Evolutionary conservation across 495 filamentous ascomycete species (phyloP), one percentile per base, ranked within the genome.

Genomic region (Parathielavia appendiculata): DNA sequence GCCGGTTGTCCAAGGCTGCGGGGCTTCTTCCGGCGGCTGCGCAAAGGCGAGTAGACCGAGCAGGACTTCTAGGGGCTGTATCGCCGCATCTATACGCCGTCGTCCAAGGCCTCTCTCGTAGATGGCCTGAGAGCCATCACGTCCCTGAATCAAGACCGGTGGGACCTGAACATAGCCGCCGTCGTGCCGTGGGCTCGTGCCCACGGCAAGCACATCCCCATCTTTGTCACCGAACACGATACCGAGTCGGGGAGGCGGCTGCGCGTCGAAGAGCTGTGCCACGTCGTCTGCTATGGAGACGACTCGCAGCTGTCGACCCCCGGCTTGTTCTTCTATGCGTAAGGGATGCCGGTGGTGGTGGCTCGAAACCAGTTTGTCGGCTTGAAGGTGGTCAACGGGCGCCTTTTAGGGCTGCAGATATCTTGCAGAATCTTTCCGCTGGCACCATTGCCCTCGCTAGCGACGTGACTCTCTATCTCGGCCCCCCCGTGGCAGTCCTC

Each of bases 311-410:
- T 56, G 11, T 44, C 44, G 30, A 56, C 44, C 19, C 54, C 44
- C 7, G 36, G 44, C 32, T 44, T 56, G 13, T 56, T 56, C 34
- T 48, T 56, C 43, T 56, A 56, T 36, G 32, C 41, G 1, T 44
- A 56, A 40, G 54, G 54, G 19, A 55, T 55, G 22, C 40, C 39
- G 23, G 52, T 55, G 13, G 39, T 55, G 52, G 52, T 55, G 14
- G 49, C 54, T 12, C 30, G 30, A 23, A 56, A 56, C 54, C 44
- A 56, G 54, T 35, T 56, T 9, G n/a, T 35, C 14, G 30, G 47
- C 13, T 10, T 49, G 30, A 56, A 56, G 34, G 30, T n/a, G n/a
- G n/a, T n/a, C n/a, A n/a, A n/a, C n/a, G n/a, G n/a, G n/a, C n/a
- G n/a, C n/a, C n/a, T n/a, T n/a, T n/a, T n/a, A n/a, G n/a, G n/a